Percentiles rank a stretch among this genome's conserved stretches.
Conservation (phyloP, 1,284 basidiomycete species). For the Puccinia triticina region DNA sequence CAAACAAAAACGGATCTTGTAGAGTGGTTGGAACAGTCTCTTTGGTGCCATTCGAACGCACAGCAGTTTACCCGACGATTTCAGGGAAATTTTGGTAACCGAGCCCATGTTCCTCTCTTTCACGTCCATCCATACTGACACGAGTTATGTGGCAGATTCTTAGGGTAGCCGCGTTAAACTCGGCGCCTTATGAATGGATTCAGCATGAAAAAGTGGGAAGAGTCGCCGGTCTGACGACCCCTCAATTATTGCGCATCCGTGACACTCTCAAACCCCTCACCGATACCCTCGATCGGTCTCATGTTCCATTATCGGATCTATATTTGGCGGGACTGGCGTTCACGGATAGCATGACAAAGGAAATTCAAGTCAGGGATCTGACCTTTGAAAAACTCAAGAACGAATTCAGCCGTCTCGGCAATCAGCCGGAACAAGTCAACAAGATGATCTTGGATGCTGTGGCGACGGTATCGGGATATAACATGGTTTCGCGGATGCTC, state of each 20-base stretch:
- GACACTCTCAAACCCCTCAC: conserved; percentile 57
- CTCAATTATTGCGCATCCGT: conserved; percentile 61
- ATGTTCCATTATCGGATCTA: conserved; percentile 54
- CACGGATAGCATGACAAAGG: conserved; percentile 61
- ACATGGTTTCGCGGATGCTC: conserved; percentile 63
- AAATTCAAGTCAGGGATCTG: conserved; percentile 58
- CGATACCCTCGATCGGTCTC: conserved; percentile 53
- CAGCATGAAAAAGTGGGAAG: conserved; percentile 59
- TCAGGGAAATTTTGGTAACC: conserved; percentile 62
- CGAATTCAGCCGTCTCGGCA: conserved; percentile 58
- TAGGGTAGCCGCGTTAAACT: conserved; percentile 62
- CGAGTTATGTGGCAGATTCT: conserved; percentile 58
- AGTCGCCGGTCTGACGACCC: conserved; percentile 60
- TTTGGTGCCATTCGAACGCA: conserved; percentile 61
- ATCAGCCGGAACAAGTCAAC: conserved; percentile 54
- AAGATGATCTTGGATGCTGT: conserved; percentile 61
- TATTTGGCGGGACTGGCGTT: conserved; percentile 61
- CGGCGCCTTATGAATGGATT: conserved; percentile 63
- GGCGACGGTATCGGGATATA: conserved; percentile 62
- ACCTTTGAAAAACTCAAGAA: conserved; percentile 56
- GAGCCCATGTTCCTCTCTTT: background rate
- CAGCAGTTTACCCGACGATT: conserved; percentile 61
- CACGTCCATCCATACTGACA: background rate
- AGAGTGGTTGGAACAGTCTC: conserved; percentile 62
- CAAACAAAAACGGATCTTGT: background rate